Evolutionary conservation across 495 filamentous ascomycete species (phyloP), one percentile per base, ranked within the genome.

Genomic region (Glutinoglossum americanum): DNA sequence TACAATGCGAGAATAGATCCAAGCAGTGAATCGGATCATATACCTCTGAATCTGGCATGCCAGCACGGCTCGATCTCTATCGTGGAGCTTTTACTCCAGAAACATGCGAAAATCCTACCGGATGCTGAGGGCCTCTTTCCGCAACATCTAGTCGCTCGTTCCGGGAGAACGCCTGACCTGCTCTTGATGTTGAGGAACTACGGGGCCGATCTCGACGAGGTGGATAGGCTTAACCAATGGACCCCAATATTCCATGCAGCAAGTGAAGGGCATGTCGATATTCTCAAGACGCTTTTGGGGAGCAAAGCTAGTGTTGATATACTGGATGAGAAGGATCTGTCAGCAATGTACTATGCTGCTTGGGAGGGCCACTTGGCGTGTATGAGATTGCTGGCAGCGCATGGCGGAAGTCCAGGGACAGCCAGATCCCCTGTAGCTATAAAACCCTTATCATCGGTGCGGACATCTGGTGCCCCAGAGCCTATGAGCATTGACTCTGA

Each of bases 331-430:
- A 97, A 97, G 67, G 83, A 81, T 21, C 74, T 95, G 7, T 86
- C 89, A 4, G 89, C 92, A 8, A 86, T 96, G 84, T 97, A 98
- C 68, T 97, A 98, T 70, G 93, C 92, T 21, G 88, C 90, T 0
- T 98, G 93, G 93, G 92, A 98, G 73, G 93, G 93, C 0, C 85
- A 96, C 66, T 69, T 95, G 55, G 84, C 90, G 65, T 96, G 90
- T 67, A 96, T 98, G 85, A 77, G 83, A 56, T 76, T 94, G 15
- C 79, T 98, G 21, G 82, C 83, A 63, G 80, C 72, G 51, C 63
- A 72, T 63, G 63, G 73, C 58, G 56, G 67, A 48, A 62, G 69
- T 51, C 57, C 66, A 58, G 66, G 58, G 55, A 61, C 55, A 54
- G 57, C 21, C 61, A 51, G 23, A 70, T 72, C 55, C 69, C 74